Percentiles rank a stretch among this genome's conserved stretches.
Evolutionary conservation across 2,329 filamentous ascomycete genomes (phyloP).

Genomic region (Ramularia endophylla): DNA sequence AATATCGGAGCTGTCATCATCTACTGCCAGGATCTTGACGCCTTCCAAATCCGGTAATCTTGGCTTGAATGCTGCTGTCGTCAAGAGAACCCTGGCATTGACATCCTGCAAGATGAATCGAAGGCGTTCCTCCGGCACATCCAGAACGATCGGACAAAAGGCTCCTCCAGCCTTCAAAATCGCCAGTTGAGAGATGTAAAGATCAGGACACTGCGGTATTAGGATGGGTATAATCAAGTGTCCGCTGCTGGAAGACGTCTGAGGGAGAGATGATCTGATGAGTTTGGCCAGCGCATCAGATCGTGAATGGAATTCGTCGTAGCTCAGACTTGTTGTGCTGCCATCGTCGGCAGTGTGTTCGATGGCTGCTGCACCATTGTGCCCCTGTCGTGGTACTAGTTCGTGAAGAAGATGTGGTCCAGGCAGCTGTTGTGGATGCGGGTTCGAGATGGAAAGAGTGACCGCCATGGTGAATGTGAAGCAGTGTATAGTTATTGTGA

Average conservation of each 20-base stretch:
- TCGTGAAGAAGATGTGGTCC: constrained; percentile 57
- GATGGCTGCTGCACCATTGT: constrained; percentile 48
- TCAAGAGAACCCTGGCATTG: constrained; percentile 61
- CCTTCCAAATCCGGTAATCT: constrained; percentile 33
- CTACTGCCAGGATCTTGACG: constrained; percentile 38
- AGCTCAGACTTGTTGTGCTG: constrained; percentile 49
- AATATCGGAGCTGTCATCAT: constrained; percentile 37
- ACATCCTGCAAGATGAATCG: constrained; percentile 78
- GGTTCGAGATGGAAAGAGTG: constrained; percentile 54
- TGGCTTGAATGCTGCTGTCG: constrained; percentile 45
- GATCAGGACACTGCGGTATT: constrained; percentile 66
- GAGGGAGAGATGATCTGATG: constrained; percentile 33
- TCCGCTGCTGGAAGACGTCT: constrained; percentile 13
- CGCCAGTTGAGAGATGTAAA: constrained; percentile 73
- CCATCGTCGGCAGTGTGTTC: constrained; percentile 55
- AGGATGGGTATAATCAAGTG: constrained; percentile 65
- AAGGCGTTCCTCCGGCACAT: constrained; percentile 70
- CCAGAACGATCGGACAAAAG: constrained; percentile 77
- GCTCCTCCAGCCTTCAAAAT: constrained; percentile 75
- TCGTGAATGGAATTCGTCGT: constrained; percentile 54
- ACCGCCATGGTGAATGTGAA: constrained; percentile 7
- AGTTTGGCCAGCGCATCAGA: constrained; percentile 52
- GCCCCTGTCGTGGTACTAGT: constrained; percentile 48
- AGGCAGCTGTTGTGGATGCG: constrained; percentile 44
- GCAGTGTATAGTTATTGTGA: too few relatives aligned